phyloP scores from a whole-genome alignment of 352 stramenopile genomes.

The Globisporangium uncinulatum region DNA sequence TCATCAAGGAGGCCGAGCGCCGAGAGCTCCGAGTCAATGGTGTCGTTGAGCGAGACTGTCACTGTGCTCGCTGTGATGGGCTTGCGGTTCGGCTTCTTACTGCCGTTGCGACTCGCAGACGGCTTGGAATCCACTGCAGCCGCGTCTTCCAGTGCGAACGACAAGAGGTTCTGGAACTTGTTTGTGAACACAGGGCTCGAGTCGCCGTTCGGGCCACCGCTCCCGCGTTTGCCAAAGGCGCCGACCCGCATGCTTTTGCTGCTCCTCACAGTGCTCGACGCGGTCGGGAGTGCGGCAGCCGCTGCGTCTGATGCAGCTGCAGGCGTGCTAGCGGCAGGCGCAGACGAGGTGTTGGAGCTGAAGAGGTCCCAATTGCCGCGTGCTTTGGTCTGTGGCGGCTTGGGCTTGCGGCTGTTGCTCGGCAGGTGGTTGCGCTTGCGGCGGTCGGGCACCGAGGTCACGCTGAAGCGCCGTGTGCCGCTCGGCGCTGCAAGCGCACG shows the following conservation, averaged over 20 bases:
- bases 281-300: not conserved
- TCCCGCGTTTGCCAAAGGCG: conserved; percentile 20
- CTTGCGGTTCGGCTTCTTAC: conserved; percentile 3
- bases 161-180: conserved; percentile 83
- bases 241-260: conserved; percentile 7
- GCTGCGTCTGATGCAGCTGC: not conserved
- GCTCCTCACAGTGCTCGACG: conserved; percentile 5
- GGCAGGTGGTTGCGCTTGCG: conserved; percentile 51
- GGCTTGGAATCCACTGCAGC: not conserved
- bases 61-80: no score
- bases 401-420: conserved; percentile 33
- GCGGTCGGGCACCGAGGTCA: conserved; percentile 35
- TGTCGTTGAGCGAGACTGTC: not conserved
- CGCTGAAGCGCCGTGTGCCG: conserved; percentile 14
- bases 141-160: conserved; percentile 58
- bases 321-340: not conserved
- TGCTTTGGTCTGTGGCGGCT: conserved; percentile 19
- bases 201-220: conserved; percentile 1
- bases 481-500: conserved; percentile 16
- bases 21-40: conserved; percentile 31
- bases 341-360: conserved; percentile 3
- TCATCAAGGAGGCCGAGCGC: conserved; percentile 35
- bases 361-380: conserved; percentile 28
- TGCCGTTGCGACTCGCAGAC: not conserved
- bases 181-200: conserved; percentile 61